Evolutionary conservation across 2,329 filamentous ascomycete species (phyloP).

Genomic region (Colletotrichum acutatum): DNA sequence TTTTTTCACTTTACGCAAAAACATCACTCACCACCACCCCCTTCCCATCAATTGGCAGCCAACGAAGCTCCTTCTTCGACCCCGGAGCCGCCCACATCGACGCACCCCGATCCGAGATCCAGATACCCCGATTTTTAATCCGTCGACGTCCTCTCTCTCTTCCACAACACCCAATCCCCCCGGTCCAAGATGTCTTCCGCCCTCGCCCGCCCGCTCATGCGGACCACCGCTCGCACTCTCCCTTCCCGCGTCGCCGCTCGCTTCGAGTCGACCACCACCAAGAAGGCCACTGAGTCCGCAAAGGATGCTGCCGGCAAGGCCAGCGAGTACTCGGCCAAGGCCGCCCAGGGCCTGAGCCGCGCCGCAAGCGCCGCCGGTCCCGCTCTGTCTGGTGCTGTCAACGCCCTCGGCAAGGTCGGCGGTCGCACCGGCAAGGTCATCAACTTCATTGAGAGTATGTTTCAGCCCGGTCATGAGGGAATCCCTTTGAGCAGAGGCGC

Average conservation of each 20-base stretch:
- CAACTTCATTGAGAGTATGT: slow-evolving; percentile 86
- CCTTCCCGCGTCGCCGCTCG: slow-evolving; percentile 60
- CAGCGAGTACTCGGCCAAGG: slow-evolving; percentile 69
- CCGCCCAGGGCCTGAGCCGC: slow-evolving; percentile 83
- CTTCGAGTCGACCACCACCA: slow-evolving; percentile 68
- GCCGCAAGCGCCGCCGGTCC: slow-evolving; percentile 85
- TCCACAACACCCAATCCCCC: neutral
- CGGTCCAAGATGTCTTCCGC: slow-evolving; percentile 44
- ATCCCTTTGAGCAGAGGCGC: neutral
- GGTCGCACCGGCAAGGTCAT: slow-evolving; percentile 85
- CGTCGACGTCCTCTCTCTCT: slow-evolving; percentile 13
- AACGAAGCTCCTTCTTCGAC: slow-evolving; percentile 40
- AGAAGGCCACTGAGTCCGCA: slow-evolving; percentile 57
- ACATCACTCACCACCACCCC: slow-evolving; percentile 36
- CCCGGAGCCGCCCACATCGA: slow-evolving; percentile 42
- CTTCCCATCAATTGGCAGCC: slow-evolving; percentile 50
- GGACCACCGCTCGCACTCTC: slow-evolving; percentile 58
- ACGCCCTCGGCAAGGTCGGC: slow-evolving; percentile 78
- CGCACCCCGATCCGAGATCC: slow-evolving; percentile 34
- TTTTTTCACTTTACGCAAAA: slow-evolving; percentile 38
- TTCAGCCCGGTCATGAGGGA: neutral
- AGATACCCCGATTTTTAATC: slow-evolving; percentile 28
- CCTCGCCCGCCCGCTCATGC: slow-evolving; percentile 56
- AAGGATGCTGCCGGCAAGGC: slow-evolving; percentile 54
- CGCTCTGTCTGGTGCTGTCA: slow-evolving; percentile 78